Percentiles rank a stretch among this genome's conserved stretches.
Evolutionary conservation across 306 rosid species (phyloP).

Genomic region (Urtica urens): DNA sequence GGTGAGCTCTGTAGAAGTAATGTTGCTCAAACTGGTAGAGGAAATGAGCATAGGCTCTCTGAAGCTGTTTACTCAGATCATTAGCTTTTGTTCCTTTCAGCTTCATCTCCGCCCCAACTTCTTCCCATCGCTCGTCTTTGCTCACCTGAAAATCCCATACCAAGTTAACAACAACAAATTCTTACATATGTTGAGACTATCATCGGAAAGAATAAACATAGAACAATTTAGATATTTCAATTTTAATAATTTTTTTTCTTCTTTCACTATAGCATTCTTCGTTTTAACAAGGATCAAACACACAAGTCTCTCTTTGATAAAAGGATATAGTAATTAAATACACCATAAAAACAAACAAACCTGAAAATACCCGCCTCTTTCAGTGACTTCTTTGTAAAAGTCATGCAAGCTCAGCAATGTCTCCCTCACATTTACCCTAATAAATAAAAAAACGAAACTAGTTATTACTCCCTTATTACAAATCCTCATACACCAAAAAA

Average conservation of each 20-base stretch:
- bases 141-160: slow-evolving; percentile 18
- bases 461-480: background rate
- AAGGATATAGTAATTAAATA: no score
- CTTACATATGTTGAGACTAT: no score
- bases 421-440: slow-evolving; percentile 19
- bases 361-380: slow-evolving; percentile 24
- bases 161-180: background rate
- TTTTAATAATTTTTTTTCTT: background rate
- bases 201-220: no score
- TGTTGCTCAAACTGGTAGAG: slow-evolving; percentile 26
- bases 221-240: no score
- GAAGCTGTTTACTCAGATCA: slow-evolving; percentile 10
- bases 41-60: slow-evolving; percentile 17
- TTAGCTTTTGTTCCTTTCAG: slow-evolving; percentile 7
- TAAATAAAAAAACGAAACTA: background rate
- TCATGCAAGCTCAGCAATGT: slow-evolving; percentile 20
- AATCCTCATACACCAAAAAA: background rate
- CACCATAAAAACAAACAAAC: background rate
- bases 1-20: slow-evolving; percentile 20
- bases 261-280: background rate
- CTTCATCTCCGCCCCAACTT: slow-evolving; percentile 19
- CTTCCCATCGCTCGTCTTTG: slow-evolving; percentile 22
- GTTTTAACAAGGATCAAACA: no score
- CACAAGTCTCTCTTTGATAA: no score
- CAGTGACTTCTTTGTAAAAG: slow-evolving; percentile 22